Base-by-base conservation (phyloP, 2,329 filamentous ascomycete genomes). In the Clonostachys solani region DNA sequence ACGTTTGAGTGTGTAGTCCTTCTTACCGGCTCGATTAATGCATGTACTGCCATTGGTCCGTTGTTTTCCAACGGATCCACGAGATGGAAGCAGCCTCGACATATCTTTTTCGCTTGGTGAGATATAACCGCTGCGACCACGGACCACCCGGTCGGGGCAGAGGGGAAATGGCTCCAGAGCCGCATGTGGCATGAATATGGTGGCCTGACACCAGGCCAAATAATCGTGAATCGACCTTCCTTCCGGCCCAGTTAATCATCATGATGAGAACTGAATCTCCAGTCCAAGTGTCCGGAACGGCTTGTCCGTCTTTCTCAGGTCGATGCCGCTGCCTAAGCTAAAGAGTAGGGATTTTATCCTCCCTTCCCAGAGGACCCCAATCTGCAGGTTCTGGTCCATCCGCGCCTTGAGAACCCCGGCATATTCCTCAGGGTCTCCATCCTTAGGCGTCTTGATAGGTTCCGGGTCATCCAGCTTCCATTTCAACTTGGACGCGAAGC, bases 301-400 rank as follows among this genome's bases (percentile, higher is more conserved):
- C 59, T 88, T 85, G 62, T 92, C 87, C 53, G 83, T 74, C 58
- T 81, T 83, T 59, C 82, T 83, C 59, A 94, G 75, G 61, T 95
- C 91, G 47, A 99, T 82, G 44, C 84, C 89, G 48, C 90, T 89
- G 10, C 94, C 94, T 40, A 96, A 76, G 57, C 90, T 95, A 63
- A 97, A 95, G 48, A 99, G 77, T 49, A 99, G 72, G 55, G 95
- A 92, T 71, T 97, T 96, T 50, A 95, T 81, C 47, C 91, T 80
- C 3, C 92, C 92, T 64, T 97, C 92, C 92, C 94, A 99, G 18
- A 97, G 69, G 44, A 97, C 65, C 1, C 91, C 89, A 46, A 96
- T 82, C 53, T 86, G 85, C 71, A 90, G 84, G 55, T 92, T 87
- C 70, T 96, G 92, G 62, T 96, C 91, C 45, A 97, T 75, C 44